Conservation (phyloP, 2,329 filamentous ascomycete genomes). For the Ceratocystis variospora region DNA sequence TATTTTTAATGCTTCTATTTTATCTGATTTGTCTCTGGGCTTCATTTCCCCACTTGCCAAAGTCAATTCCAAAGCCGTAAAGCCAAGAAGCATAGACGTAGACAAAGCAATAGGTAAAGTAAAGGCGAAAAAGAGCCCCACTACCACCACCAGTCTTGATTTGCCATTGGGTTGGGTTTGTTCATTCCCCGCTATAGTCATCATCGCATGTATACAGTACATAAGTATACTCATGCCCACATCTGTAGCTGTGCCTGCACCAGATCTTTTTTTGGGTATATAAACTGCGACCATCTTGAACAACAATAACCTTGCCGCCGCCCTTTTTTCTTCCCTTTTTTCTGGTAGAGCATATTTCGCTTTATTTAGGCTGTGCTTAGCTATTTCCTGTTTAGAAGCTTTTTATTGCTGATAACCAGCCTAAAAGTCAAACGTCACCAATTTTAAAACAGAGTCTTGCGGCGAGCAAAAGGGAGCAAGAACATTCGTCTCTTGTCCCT, state of each 20-base stretch:
- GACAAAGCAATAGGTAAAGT: background rate
- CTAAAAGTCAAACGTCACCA: conserved; percentile 2
- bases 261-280: background rate
- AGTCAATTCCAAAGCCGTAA: background rate
- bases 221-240: background rate
- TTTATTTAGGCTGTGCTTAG: background rate
- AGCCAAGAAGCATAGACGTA: background rate
- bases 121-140: background rate
- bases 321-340: background rate
- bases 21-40: background rate
- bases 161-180: background rate
- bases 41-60: background rate
- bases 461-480: background rate
- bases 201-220: background rate
- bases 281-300: background rate
- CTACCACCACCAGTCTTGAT: background rate
- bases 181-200: background rate
- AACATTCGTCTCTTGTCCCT: background rate
- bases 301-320: background rate
- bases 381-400: background rate
- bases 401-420: background rate
- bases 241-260: background rate
- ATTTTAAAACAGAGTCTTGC: background rate
- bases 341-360: background rate
- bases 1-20: background rate